Evolutionary conservation across 2,329 filamentous ascomycete genomes (phyloP).

Genomic region (Pestalotiopsis sp.): DNA sequence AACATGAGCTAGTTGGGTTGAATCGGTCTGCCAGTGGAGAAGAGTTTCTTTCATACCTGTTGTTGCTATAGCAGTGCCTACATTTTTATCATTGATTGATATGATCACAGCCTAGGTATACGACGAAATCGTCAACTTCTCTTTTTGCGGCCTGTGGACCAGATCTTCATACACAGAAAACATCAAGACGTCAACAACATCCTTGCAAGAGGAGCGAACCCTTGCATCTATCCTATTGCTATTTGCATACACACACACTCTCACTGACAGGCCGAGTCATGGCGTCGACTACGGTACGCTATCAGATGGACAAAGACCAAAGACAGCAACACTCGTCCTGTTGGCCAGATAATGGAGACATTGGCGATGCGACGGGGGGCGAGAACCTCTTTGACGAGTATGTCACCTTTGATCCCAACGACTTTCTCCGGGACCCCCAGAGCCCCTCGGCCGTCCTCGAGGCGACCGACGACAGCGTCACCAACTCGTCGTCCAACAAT

Average conservation of each 20-base stretch:
- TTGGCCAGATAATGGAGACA: slow-evolving; percentile 33
- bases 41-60: slow-evolving; percentile 27
- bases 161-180: background rate
- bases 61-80: slow-evolving; percentile 32
- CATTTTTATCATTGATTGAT: slow-evolving; percentile 32
- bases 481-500: slow-evolving; percentile 21
- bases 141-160: slow-evolving; percentile 8
- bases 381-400: slow-evolving; percentile 37
- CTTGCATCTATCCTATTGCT: slow-evolving; percentile 14
- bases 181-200: background rate
- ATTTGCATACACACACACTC: background rate
- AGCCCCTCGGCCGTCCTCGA: slow-evolving; percentile 35
- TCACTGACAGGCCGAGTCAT: slow-evolving; percentile 22
- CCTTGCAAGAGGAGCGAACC: no score
- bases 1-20: slow-evolving; percentile 20
- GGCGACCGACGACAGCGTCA: slow-evolving; percentile 23
- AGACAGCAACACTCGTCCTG: slow-evolving; percentile 16
- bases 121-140: slow-evolving; percentile 19
- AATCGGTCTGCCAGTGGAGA: slow-evolving; percentile 29
- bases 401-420: slow-evolving; percentile 33
- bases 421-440: slow-evolving; percentile 29
- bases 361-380: slow-evolving; percentile 20
- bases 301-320: slow-evolving; percentile 34
- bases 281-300: slow-evolving; percentile 32
- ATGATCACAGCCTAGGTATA: slow-evolving; percentile 26